Percentiles rank a stretch among this genome's conserved stretches.
These are phyloP conservation scores for Vachellia pachyceras DNA, from an alignment of 306 rosid species.

Conservation along the genomic window DNA sequence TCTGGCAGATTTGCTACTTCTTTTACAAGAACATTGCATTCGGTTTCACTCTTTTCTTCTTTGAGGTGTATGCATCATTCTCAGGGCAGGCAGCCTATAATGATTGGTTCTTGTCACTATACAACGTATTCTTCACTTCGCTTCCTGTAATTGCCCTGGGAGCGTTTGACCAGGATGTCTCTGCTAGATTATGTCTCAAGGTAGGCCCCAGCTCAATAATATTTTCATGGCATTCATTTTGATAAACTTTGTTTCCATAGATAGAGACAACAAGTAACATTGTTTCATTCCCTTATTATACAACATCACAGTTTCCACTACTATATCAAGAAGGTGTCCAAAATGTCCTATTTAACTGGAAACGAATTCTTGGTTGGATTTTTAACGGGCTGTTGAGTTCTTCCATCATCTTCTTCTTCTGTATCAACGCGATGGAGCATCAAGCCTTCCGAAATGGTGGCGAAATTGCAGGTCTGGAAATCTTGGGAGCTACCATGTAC, in stretches of 20 bases:
- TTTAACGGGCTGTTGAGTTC: constrained; percentile 67
- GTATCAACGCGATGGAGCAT: constrained; percentile 55
- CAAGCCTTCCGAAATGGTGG: constrained; percentile 86
- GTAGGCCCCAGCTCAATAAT: constrained; percentile 40
- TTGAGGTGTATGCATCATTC: constrained; percentile 72
- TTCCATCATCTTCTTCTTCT: constrained; percentile 70
- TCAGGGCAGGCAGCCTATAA: constrained; percentile 82
- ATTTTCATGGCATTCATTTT: not conserved
- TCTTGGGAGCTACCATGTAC: constrained; percentile 82
- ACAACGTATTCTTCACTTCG: constrained; percentile 90
- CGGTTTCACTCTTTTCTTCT: constrained; percentile 86
- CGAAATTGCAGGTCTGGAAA: constrained; percentile 61
- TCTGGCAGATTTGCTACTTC: constrained; percentile 90
- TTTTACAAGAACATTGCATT: constrained; percentile 91
- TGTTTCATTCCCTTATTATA: not conserved
- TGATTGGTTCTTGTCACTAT: constrained; percentile 82
- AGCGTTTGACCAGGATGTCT: constrained; percentile 89
- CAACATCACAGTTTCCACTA: constrained; percentile 70
- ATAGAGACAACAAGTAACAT: not conserved
- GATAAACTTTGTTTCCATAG: constrained; percentile 12
- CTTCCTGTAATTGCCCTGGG: constrained; percentile 96
- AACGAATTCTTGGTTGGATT: constrained; percentile 73
- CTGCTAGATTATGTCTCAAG: constrained; percentile 77
- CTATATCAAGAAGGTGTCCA: constrained; percentile 94
- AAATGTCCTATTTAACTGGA: constrained; percentile 82